Evolutionary conservation across 306 rosid genomes (phyloP).

Genomic region (Erythrophleum fordii): DNA sequence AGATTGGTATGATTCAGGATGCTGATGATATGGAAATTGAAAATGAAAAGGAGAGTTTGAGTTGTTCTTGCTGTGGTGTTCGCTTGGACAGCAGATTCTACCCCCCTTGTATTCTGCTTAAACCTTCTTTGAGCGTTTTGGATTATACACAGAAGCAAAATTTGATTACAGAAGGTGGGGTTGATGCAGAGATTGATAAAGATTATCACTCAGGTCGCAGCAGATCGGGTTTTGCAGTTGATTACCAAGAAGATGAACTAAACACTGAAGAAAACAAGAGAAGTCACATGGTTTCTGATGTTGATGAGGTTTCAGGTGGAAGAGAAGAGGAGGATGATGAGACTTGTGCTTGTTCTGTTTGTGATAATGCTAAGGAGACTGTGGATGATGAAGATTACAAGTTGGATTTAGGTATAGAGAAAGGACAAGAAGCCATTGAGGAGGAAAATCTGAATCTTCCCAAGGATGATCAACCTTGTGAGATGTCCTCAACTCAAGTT

Average conservation of each 20-base stretch:
- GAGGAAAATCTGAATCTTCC: slow-evolving; percentile 40
- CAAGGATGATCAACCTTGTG: slow-evolving; percentile 45
- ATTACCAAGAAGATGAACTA: slow-evolving; percentile 51
- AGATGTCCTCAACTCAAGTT: slow-evolving; percentile 39
- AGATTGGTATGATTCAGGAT: slow-evolving; percentile 53
- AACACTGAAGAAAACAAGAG: slow-evolving; percentile 52
- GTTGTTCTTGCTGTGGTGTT: slow-evolving; percentile 85
- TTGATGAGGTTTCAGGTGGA: slow-evolving; percentile 48
- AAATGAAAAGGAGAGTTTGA: slow-evolving; percentile 51
- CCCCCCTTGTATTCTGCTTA: slow-evolving; percentile 70
- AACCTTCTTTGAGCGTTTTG: slow-evolving; percentile 72
- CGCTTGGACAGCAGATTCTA: slow-evolving; percentile 53
- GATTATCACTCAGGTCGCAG: slow-evolving; percentile 57
- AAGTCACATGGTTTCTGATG: slow-evolving; percentile 52
- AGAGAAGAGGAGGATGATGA: slow-evolving; percentile 53
- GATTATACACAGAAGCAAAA: slow-evolving; percentile 59
- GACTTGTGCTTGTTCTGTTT: slow-evolving; percentile 61
- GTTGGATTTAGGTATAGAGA: slow-evolving; percentile 39
- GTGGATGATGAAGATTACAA: slow-evolving; percentile 49
- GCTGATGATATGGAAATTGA: slow-evolving; percentile 41
- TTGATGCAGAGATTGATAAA: slow-evolving; percentile 49
- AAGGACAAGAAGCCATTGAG: slow-evolving; percentile 41
- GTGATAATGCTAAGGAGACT: slow-evolving; percentile 55
- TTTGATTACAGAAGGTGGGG: slow-evolving; percentile 46
- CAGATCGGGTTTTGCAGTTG: slow-evolving; percentile 56